Evolutionary conservation across 768 basidiomycete genomes (phyloP).

Genomic region (Crepidotus variabilis): DNA sequence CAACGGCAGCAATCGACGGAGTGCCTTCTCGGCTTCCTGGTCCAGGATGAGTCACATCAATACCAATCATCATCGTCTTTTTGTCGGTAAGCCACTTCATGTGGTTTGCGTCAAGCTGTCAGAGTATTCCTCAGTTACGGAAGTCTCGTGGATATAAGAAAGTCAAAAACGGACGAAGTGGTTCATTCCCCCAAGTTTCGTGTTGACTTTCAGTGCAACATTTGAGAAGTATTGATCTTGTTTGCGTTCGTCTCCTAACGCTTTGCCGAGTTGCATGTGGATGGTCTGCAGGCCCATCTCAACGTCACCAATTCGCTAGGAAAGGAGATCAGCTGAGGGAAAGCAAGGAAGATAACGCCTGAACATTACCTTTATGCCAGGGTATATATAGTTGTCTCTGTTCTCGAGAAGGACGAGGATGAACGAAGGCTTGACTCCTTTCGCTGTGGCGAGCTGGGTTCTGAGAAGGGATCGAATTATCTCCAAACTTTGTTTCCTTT

Average conservation of each 20-base stretch:
- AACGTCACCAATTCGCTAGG: conserved; percentile 62
- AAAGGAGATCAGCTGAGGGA: conserved; percentile 1
- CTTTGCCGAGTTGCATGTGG: conserved; percentile 67
- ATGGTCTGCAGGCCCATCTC: conserved; percentile 72
- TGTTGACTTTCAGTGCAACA: conserved; percentile 77
- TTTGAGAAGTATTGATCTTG: conserved; percentile 84
- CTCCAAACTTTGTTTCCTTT: conserved; percentile 32
- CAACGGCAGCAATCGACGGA: conserved; percentile 81
- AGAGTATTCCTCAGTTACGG: conserved; percentile 2
- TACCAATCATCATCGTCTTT: conserved; percentile 81
- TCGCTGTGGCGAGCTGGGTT: conserved; percentile 16
- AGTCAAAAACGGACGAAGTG: conserved; percentile 40
- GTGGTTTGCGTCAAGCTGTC: conserved; percentile 46
- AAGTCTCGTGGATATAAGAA: neutral
- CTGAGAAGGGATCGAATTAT: conserved; percentile 39
- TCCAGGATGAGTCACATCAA: conserved; percentile 81
- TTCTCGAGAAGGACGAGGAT: conserved; percentile 67
- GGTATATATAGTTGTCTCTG: conserved; percentile 73
- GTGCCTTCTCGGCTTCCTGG: conserved; percentile 65
- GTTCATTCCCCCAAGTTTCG: conserved; percentile 80
- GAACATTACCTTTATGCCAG: conserved; percentile 62
- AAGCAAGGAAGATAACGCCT: neutral
- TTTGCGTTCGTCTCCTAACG: conserved; percentile 45
- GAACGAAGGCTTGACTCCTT: conserved; percentile 47
- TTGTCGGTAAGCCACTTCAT: conserved; percentile 64